Percentiles rank a stretch among this genome's conserved stretches.
These are phyloP conservation scores for Bathelium albidoporum DNA, from an alignment of 495 filamentous ascomycete genomes.

Conservation along the genomic window DNA sequence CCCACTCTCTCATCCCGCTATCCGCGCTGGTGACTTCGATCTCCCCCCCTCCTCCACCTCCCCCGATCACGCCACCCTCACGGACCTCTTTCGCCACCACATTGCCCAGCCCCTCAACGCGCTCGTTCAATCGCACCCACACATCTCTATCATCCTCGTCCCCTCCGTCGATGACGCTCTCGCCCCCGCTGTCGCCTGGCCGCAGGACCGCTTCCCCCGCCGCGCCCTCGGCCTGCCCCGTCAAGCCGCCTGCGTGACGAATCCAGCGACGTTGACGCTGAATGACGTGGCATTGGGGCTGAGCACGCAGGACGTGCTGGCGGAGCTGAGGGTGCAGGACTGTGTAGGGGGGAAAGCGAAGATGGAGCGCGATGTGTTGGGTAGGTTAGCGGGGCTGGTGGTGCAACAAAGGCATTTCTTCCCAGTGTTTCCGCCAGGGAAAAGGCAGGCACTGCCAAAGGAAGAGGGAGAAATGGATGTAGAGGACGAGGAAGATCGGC, in stretches of 20 bases:
- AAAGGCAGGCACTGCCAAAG: conserved; percentile 55
- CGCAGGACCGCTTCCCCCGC: conserved; percentile 68
- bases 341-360: conserved; percentile 47
- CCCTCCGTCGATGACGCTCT: conserved; percentile 81
- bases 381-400: conserved; percentile 58
- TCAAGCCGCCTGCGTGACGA: conserved; percentile 64
- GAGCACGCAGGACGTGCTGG: conserved; percentile 73
- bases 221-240: conserved; percentile 68
- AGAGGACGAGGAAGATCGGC: conserved; percentile 40
- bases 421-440: conserved; percentile 72
- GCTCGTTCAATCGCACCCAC: conserved; percentile 57
- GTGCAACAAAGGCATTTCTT: conserved; percentile 85
- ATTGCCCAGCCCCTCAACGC: conserved; percentile 57
- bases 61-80: conserved; percentile 66
- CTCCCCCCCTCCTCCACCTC: conserved; percentile 62
- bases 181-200: conserved; percentile 77
- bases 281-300: conserved; percentile 77
- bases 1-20: conserved; percentile 80
- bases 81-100: conserved; percentile 70
- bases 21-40: conserved; percentile 83
- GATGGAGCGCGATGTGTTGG: conserved; percentile 47
- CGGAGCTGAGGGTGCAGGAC: conserved; percentile 69
- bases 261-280: conserved; percentile 73
- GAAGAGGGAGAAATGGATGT: conserved; percentile 29
- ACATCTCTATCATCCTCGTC: conserved; percentile 68